Percentiles rank a stretch among this genome's conserved stretches.
phyloP scores from a whole-genome alignment of 2,329 filamentous ascomycete genomes.

The Colletotrichum sp. region DNA sequence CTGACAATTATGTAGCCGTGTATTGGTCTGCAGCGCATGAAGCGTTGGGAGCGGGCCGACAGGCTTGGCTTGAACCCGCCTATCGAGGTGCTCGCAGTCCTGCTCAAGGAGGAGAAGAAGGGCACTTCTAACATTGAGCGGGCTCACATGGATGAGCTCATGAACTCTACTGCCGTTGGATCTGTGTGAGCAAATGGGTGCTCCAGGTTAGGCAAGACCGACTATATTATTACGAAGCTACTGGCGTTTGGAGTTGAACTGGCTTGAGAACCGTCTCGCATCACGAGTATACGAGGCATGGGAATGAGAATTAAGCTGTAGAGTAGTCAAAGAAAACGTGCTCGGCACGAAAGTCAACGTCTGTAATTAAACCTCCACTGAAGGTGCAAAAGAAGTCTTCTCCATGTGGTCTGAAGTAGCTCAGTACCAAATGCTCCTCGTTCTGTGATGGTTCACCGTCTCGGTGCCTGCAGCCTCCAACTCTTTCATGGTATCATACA shows the following conservation, averaged over 20 bases:
- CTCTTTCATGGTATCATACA: constrained; percentile 94
- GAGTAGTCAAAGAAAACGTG: not conserved
- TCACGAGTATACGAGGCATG: not conserved
- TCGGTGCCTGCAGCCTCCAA: constrained; percentile 68
- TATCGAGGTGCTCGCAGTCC: constrained; percentile 85
- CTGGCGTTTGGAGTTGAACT: not conserved
- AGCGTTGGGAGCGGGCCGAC: constrained; percentile 88
- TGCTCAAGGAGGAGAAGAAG: constrained; percentile 72
- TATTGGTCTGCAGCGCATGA: constrained; percentile 80
- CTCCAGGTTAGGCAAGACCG: not conserved
- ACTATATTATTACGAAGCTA: not conserved
- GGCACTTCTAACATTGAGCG: constrained; percentile 60
- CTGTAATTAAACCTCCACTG: not conserved
- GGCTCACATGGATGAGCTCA: constrained; percentile 76
- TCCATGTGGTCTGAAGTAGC: not conserved
- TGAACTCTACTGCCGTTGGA: constrained; percentile 54
- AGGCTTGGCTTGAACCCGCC: constrained; percentile 85
- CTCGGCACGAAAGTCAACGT: not conserved
- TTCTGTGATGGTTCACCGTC: constrained; percentile 82
- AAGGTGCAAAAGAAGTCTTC: not conserved
- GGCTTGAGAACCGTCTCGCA: not conserved
- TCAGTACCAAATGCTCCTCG: constrained; percentile 94
- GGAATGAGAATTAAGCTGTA: not conserved
- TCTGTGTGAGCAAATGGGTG: constrained; percentile 16
- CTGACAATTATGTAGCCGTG: constrained; percentile 67